Evolutionary conservation across 1,139 yeast genomes (phyloP).

Genomic region (Wickerhamiella infanticola): DNA sequence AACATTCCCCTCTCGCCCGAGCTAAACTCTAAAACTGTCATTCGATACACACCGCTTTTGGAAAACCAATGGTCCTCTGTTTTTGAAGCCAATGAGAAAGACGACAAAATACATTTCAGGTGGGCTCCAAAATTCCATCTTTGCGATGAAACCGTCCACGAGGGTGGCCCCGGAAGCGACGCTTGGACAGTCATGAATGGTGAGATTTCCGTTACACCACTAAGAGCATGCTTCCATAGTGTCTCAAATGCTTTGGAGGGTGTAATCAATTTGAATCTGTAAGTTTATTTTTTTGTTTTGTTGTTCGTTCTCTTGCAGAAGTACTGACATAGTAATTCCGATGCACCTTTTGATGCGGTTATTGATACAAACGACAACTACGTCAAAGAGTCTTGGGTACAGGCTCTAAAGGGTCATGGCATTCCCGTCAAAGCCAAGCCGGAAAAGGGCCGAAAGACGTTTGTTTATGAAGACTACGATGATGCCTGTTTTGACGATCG

Average conservation of each 20-base stretch:
- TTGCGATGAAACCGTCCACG: conserved; percentile 46
- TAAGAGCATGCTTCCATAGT: conserved; percentile 56
- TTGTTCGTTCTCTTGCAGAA: background rate
- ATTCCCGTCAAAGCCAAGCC: conserved; percentile 4
- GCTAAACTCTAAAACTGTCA: conserved; percentile 38
- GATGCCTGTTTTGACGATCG: conserved; percentile 60
- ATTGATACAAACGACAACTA: conserved; percentile 10
- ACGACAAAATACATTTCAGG: conserved; percentile 28
- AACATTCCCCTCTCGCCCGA: conserved; percentile 59
- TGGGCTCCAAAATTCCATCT: conserved; percentile 77
- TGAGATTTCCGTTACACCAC: conserved; percentile 57
- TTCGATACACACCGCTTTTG: conserved; percentile 54
- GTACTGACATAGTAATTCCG: background rate
- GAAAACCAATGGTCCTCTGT: conserved; percentile 67
- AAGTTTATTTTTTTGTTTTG: background rate
- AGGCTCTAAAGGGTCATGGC: conserved; percentile 8
- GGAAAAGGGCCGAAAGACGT: conserved; percentile 24
- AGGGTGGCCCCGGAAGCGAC: conserved; percentile 34
- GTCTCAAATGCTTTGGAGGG: conserved; percentile 28
- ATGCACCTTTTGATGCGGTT: conserved; percentile 4
- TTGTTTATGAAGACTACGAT: conserved; percentile 86
- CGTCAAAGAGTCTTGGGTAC: conserved; percentile 11
- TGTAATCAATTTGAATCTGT: conserved; percentile 5
- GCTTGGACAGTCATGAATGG: conserved; percentile 32
- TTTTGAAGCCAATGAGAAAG: conserved; percentile 21